Evolutionary conservation across 1,139 yeast genomes (phyloP), one percentile per base, ranked within the genome.

Genomic region (Pichia sp.): DNA sequence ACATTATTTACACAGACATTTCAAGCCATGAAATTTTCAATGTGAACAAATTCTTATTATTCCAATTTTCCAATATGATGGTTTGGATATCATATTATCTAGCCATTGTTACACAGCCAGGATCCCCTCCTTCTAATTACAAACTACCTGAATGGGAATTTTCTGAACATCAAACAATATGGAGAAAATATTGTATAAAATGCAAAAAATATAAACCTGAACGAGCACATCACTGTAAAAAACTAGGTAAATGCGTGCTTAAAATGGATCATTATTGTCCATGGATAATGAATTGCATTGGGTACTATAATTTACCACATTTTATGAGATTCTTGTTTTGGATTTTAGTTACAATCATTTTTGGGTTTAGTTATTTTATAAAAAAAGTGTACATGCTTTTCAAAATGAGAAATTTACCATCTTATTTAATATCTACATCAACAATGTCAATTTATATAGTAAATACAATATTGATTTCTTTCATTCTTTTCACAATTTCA

Each of bases 201-300:
- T 86, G 95, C 58, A 54, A 75, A 25, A 60, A 55, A 18, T 76
- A 70, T 56, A 85, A 85, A 56, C 94, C 94, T 0, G 87, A 79
- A 54, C 65, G 95, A 37, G 59, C 86, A 2, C 95, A 86, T 56
- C 95, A 86, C 59, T 85, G 95, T 60, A 77, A 77, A 52, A 66
- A 70, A 1, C 78, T 84, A 52, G 63, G 69, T 10, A 60, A 55
- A 13, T 86, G 95, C 56, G 80, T 85, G 13, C 59, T 84, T 41
- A 74, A 73, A 53, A 86, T 85, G 95, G 95, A 85, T 60, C 95
- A 85, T 59, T 94, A 85, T 60, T 66, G 74, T 51, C 94, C 95
- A 0, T 86, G 95, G 95, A 83, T 93, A 0, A 74, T 76, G 60
- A 84, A 83, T 57, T 85, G 95, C 53, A 88, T 86, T 16, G 95